Base-by-base conservation (phyloP, 345 rosid genomes). In the Excoecaria cochinchinensis region DNA sequence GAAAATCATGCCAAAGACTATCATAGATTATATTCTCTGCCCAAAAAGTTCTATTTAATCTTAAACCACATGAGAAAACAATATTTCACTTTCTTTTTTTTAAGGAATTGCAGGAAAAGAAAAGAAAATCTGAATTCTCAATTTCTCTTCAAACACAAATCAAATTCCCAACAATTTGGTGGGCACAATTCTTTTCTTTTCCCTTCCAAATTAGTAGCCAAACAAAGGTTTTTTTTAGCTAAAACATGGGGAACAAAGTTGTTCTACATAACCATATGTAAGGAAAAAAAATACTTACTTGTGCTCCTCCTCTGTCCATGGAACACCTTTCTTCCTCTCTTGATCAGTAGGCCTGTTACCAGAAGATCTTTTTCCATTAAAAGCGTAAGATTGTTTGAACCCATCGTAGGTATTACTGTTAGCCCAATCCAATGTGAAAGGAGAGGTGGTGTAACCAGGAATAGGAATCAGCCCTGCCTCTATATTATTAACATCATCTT, bases 291-390 rank as follows among this genome's bases (percentile, higher is more conserved):
- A 50, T 24, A 80, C 84, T 67, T 73, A 81, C 84, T 69, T 81
- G 47, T 81, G 84, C 72, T 81, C 84, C 46, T 81, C 80, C 78
- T 81, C 84, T 4, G 84, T 81, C 84, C 84, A 81, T 19, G 84
- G 80, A 69, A 81, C 78, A 1, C 84, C 80, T 72, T 81, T 81
- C 80, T 77, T 76, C 40, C 84, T 61, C 71, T 81, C 80, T 72
- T 77, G 84, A 25, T 81, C 84, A 5, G 75, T 83, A 57, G 85
- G 85, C 46, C 91, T 80, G 48, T 79, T 83, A 0, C 89, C 76
- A 0, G 86, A 85, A 55, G 89, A 81, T 85, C 97, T 86, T 90
- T 88, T 92, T 14, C 90, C 95, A 24, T 86, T 87, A 39, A 85
- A 60, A 13, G 75, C 88, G 55, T 78, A 89, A 53, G 87, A 73